Percentiles rank a stretch among this genome's conserved stretches.
phyloP scores from a whole-genome alignment of 768 basidiomycete species.

The Asterophora parasitica region DNA sequence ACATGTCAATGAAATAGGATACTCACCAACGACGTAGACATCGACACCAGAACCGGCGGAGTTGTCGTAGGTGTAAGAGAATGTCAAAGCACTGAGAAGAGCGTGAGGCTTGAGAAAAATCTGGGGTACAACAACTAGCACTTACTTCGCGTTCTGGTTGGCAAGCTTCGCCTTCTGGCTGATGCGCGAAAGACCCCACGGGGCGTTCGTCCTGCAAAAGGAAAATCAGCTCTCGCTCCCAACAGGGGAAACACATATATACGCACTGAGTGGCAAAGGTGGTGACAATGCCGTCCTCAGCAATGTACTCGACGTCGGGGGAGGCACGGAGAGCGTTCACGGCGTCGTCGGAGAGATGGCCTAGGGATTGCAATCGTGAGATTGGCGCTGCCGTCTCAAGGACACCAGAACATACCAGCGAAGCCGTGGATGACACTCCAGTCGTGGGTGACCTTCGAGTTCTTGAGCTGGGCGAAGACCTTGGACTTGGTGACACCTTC shows the following conservation, averaged over 20 bases:
- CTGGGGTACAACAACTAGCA: not conserved
- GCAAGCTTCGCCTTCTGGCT: conserved; percentile 16
- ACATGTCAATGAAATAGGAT: not conserved
- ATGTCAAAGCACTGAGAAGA: conserved; percentile 6
- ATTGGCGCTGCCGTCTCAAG: not conserved
- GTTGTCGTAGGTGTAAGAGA: conserved; percentile 10
- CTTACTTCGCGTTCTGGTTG: conserved; percentile 13
- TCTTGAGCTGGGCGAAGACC: conserved; percentile 10
- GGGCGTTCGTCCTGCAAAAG: conserved; percentile 22
- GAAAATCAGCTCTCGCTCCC: no score
- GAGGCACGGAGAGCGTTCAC: conserved; percentile 19
- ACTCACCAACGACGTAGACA: conserved; percentile 37
- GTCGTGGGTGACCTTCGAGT: conserved; percentile 13
- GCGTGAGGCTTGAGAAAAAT: not conserved
- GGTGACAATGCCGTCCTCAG: conserved; percentile 23
- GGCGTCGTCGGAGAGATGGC: conserved; percentile 14
- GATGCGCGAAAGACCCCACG: conserved; percentile 29
- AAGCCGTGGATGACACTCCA: conserved; percentile 28
- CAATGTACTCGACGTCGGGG: conserved; percentile 18
- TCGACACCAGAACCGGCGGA: conserved; percentile 16
- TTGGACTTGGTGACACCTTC: conserved; percentile 21
- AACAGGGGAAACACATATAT: no score
- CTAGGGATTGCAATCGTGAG: not conserved
- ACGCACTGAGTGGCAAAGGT: conserved; percentile 20
- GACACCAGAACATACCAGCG: conserved; percentile 16